Evolutionary conservation across 2,329 filamentous ascomycete genomes (phyloP).

Genomic region (Chaetomium olivaceum): DNA sequence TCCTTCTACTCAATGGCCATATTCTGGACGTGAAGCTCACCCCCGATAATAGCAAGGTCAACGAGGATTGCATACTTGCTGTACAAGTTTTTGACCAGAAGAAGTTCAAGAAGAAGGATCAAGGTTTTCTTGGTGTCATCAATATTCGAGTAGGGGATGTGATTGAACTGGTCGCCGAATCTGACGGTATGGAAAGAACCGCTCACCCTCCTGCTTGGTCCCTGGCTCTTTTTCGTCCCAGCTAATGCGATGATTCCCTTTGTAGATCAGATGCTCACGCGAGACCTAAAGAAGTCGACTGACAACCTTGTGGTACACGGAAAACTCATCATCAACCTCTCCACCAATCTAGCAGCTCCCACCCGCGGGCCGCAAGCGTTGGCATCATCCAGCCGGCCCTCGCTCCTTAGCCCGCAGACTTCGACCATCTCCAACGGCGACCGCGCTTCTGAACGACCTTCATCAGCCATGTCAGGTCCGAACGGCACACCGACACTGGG

Average conservation of each 20-base stretch:
- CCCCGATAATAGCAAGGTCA: constrained; percentile 66
- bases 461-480: constrained; percentile 53
- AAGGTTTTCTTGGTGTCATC: constrained; percentile 96
- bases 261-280: constrained; percentile 97
- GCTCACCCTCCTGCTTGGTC: constrained; percentile 13
- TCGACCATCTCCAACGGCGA: constrained; percentile 50
- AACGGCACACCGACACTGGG: constrained; percentile 49
- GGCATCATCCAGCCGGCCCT: constrained; percentile 49
- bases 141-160: constrained; percentile 95
- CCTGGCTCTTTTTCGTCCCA: constrained; percentile 7
- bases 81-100: constrained; percentile 99
- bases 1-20: constrained; percentile 14
- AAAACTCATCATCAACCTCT: constrained; percentile 94
- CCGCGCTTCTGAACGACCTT: constrained; percentile 50
- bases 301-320: constrained; percentile 98
- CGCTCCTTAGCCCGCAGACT: constrained; percentile 45
- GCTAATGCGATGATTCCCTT: constrained; percentile 33
- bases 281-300: constrained; percentile 95
- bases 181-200: constrained; percentile 78
- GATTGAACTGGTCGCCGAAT: constrained; percentile 83
- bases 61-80: constrained; percentile 92
- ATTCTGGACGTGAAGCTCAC: constrained; percentile 19
- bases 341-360: constrained; percentile 79
- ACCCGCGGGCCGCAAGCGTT: constrained; percentile 51
- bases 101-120: constrained; percentile 99